Conservation (phyloP, 2,329 filamentous ascomycete species). For the Camptophora hylomeconis region DNA sequence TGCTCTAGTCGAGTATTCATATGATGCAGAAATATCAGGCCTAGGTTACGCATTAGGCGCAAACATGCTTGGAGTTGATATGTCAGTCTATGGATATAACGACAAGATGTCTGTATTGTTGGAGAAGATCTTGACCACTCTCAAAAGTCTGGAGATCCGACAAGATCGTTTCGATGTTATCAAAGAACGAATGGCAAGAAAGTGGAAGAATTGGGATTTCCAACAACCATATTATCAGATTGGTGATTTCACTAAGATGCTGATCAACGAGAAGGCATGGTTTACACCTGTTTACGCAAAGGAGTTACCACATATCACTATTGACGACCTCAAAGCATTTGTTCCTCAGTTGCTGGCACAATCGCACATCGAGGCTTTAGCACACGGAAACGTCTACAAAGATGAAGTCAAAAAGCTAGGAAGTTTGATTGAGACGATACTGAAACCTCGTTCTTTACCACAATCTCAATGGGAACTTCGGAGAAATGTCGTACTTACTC, state of each 20-base stretch:
- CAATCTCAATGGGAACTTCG: conserved; percentile 66
- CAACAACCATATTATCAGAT: conserved; percentile 84
- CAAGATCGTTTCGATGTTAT: conserved; percentile 84
- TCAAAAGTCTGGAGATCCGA: conserved; percentile 71
- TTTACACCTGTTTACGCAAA: conserved; percentile 67
- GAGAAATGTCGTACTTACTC: conserved; percentile 63
- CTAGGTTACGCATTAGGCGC: conserved; percentile 68
- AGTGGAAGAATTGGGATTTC: conserved; percentile 75
- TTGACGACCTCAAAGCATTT: conserved; percentile 62
- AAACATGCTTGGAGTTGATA: conserved; percentile 58
- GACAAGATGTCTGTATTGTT: conserved; percentile 87
- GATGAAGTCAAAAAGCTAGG: conserved; percentile 81
- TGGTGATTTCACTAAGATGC: conserved; percentile 66
- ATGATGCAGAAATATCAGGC: conserved; percentile 87
- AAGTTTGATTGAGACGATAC: conserved; percentile 62
- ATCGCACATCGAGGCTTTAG: conserved; percentile 74
- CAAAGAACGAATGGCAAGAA: conserved; percentile 67
- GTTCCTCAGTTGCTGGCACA: conserved; percentile 70
- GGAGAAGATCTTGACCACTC: conserved; percentile 73
- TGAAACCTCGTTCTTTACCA: conserved; percentile 63
- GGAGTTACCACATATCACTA: conserved; percentile 62
- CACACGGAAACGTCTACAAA: conserved; percentile 87
- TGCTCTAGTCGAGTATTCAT: conserved; percentile 82
- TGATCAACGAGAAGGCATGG: conserved; percentile 64
- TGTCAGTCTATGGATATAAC: conserved; percentile 82